Evolutionary conservation across 164 flowering plant species (phyloP).

Genomic region (Echeveria elegans): DNA sequence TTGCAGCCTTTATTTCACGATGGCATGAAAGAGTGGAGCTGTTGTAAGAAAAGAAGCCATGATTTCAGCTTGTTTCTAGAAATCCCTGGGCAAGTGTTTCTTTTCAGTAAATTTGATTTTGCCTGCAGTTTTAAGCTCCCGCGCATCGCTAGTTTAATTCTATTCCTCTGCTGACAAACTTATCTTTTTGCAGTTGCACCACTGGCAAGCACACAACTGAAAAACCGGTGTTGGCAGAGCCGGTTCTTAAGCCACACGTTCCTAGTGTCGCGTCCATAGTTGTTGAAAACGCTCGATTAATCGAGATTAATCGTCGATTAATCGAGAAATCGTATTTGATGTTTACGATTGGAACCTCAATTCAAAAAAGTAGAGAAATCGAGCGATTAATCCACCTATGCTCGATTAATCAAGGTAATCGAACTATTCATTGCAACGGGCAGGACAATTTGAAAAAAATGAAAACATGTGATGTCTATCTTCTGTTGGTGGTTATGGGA

Average conservation of each 20-base stretch:
- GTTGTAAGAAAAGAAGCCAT: conserved; percentile 98
- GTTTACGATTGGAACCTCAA: too few relatives aligned
- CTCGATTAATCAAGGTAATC: too few relatives aligned
- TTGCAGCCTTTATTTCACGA: conserved; percentile 96
- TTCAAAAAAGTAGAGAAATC: too few relatives aligned
- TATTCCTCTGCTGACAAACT: not conserved
- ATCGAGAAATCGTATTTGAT: too few relatives aligned
- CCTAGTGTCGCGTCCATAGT: too few relatives aligned
- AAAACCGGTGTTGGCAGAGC: conserved; percentile 56
- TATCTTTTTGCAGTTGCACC: conserved; percentile 57
- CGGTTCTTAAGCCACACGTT: conserved; percentile 24
- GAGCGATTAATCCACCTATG: too few relatives aligned
- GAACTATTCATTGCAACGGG: too few relatives aligned
- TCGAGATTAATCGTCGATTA: too few relatives aligned
- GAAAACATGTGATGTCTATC: too few relatives aligned
- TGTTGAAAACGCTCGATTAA: too few relatives aligned
- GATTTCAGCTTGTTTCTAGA: conserved; percentile 86
- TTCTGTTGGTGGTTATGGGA: too few relatives aligned
- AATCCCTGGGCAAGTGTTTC: conserved; percentile 67
- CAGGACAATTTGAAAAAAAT: too few relatives aligned
- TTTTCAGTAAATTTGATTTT: not conserved
- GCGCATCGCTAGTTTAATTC: not conserved
- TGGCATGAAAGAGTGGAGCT: conserved; percentile 97
- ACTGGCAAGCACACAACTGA: conserved; percentile 91
- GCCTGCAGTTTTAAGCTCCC: not conserved